Evolutionary conservation across 768 basidiomycete species (phyloP).

Genomic region (Boletus reticulatus): DNA sequence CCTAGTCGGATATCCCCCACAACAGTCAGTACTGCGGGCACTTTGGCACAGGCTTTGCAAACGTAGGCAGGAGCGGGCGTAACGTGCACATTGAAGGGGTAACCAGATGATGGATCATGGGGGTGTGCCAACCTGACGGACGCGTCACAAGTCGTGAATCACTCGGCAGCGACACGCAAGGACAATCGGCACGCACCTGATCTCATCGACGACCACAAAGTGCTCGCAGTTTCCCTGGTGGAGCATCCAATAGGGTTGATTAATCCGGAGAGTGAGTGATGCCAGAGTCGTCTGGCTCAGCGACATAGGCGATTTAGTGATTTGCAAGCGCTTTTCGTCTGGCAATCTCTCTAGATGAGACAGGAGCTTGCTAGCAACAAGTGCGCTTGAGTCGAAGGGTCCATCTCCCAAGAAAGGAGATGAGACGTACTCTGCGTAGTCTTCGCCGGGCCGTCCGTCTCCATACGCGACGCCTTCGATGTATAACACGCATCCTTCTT

Average conservation of each 20-base stretch:
- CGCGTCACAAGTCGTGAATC: constrained; percentile 3
- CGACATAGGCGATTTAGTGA: constrained; percentile 40
- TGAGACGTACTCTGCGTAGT: constrained; percentile 56
- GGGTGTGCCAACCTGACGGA: constrained; percentile 53
- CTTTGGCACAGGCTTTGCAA: constrained; percentile 68
- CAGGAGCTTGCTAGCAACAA: constrained; percentile 45
- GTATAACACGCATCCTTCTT: constrained; percentile 50
- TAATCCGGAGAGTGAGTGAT: constrained; percentile 57
- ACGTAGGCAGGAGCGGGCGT: constrained; percentile 59
- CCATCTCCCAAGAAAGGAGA: background rate
- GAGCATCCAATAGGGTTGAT: constrained; percentile 80
- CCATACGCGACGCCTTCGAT: constrained; percentile 63
- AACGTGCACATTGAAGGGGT: constrained; percentile 66
- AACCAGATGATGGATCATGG: constrained; percentile 54
- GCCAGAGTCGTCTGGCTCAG: constrained; percentile 50
- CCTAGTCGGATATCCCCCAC: constrained; percentile 71
- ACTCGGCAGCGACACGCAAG: background rate
- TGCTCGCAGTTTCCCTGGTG: constrained; percentile 85
- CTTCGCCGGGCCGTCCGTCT: constrained; percentile 43
- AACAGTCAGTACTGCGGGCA: constrained; percentile 67
- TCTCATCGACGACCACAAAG: constrained; percentile 68
- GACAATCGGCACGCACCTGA: constrained; percentile 46
- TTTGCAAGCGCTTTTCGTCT: constrained; percentile 28
- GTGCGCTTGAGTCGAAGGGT: background rate
- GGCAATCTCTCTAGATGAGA: constrained; percentile 35